phyloP scores from a whole-genome alignment of 805 yeast genomes.

The Barnettozyma populi region DNA sequence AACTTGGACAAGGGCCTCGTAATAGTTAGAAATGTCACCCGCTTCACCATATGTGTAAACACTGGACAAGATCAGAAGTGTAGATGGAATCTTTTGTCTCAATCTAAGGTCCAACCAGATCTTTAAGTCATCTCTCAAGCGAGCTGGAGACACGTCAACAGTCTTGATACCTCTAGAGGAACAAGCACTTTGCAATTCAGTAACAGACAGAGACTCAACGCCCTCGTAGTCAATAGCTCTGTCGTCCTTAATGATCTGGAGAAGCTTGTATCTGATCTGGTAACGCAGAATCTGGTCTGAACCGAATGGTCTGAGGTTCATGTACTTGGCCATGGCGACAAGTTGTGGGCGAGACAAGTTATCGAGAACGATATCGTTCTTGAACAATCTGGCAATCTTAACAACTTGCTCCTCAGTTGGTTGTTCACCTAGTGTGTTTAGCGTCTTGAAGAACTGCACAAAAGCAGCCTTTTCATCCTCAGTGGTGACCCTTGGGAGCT shows the following conservation, averaged over 20 bases:
- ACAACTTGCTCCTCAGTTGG: conserved; percentile 68
- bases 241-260: conserved; percentile 90
- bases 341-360: conserved; percentile 87
- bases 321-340: conserved; percentile 88
- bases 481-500: conserved; percentile 56
- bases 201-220: conserved; percentile 69
- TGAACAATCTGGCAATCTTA: conserved; percentile 83
- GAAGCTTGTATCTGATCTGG: conserved; percentile 85
- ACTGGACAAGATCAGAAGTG: conserved; percentile 76
- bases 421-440: conserved; percentile 54
- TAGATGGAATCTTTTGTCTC: conserved; percentile 87
- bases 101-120: conserved; percentile 89
- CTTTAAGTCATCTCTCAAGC: conserved; percentile 73
- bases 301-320: conserved; percentile 89
- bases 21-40: conserved; percentile 46
- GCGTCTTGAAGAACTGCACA: conserved; percentile 69
- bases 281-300: conserved; percentile 89
- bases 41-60: conserved; percentile 83
- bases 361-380: conserved; percentile 89
- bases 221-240: conserved; percentile 91
- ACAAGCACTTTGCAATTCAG: conserved; percentile 85
- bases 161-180: conserved; percentile 90
- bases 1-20: conserved; percentile 85
- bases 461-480: conserved; percentile 74
- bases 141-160: conserved; percentile 70